These are phyloP conservation scores for Backusella luteola DNA, from an alignment of 192 early-diverging fungal genomes.

Conservation along the genomic window DNA sequence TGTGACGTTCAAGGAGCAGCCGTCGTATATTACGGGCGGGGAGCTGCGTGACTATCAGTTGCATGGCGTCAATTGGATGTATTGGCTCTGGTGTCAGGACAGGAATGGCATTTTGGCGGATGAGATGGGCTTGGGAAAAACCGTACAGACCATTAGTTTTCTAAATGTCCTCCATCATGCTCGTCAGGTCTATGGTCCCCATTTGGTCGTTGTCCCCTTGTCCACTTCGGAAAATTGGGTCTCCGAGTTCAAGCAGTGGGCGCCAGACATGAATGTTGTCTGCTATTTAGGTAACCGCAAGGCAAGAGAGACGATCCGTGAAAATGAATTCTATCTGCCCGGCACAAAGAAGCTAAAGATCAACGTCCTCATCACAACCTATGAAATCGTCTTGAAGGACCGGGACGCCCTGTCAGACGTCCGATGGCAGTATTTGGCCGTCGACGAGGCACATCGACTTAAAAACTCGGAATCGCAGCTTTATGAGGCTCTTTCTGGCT, in stretches of 20 bases:
- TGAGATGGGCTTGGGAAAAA: constrained; percentile 96
- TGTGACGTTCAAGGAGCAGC: constrained; percentile 74
- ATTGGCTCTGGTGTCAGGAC: constrained; percentile 90
- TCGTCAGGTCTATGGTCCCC: constrained; percentile 86
- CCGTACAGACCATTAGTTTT: constrained; percentile 95
- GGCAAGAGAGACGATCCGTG: constrained; percentile 85
- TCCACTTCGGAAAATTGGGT: constrained; percentile 96
- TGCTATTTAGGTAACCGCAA: constrained; percentile 85
- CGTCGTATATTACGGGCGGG: constrained; percentile 79
- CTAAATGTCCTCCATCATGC: constrained; percentile 86
- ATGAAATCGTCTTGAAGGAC: constrained; percentile 94
- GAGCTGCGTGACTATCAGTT: constrained; percentile 95
- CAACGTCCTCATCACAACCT: constrained; percentile 94
- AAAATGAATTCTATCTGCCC: constrained; percentile 86
- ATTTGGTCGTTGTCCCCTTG: constrained; percentile 93
- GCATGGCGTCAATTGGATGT: constrained; percentile 96
- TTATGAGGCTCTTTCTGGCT: constrained; percentile 88
- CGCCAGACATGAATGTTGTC: constrained; percentile 90
- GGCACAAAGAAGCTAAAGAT: constrained; percentile 66
- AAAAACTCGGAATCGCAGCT: constrained; percentile 95
- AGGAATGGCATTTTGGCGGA: constrained; percentile 97
- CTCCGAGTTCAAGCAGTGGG: constrained; percentile 94
- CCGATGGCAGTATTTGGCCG: constrained; percentile 90
- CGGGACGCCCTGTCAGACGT: constrained; percentile 74
- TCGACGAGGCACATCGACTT: constrained; percentile 98